phyloP scores from a whole-genome alignment of 1,139 yeast genomes.

The Yamadazyma oceani region DNA sequence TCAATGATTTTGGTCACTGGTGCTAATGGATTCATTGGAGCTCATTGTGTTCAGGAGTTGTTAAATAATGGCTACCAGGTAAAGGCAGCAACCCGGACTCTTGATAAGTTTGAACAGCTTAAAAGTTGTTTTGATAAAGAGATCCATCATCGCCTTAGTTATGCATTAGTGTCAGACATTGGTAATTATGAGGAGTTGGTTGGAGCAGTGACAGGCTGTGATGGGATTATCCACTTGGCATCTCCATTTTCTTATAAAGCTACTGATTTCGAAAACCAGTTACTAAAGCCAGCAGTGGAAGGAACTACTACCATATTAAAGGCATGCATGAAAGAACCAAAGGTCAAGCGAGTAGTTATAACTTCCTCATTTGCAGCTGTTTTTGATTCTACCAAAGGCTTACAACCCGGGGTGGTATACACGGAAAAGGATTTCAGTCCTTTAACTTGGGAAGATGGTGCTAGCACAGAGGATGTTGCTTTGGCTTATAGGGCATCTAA shows the following conservation, averaged over 20 bases:
- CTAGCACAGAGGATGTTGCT: slow-evolving; percentile 22
- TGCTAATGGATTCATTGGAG: slow-evolving; percentile 40
- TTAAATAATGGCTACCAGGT: slow-evolving; percentile 47
- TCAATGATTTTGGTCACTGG: slow-evolving; percentile 31
- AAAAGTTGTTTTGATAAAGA: slow-evolving; percentile 22
- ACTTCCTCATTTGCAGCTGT: slow-evolving; percentile 29
- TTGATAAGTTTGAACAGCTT: slow-evolving; percentile 46
- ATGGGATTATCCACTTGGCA: slow-evolving; percentile 52
- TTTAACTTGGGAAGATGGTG: slow-evolving; percentile 34
- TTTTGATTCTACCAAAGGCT: slow-evolving; percentile 13
- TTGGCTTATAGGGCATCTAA: slow-evolving; percentile 35
- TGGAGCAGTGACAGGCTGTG: slow-evolving; percentile 43
- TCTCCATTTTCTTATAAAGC: slow-evolving; percentile 25
- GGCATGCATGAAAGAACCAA: slow-evolving; percentile 22
- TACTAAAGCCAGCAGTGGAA: slow-evolving; percentile 19
- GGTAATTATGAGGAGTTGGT: slow-evolving; percentile 51
- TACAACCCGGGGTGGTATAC: slow-evolving; percentile 12
- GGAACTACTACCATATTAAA: slow-evolving; percentile 25
- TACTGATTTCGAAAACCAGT: slow-evolving; percentile 18
- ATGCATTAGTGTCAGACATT: slow-evolving; percentile 54
- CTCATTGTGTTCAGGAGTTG: slow-evolving; percentile 28
- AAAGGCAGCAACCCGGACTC: slow-evolving; percentile 58
- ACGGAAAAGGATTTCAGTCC: slow-evolving; percentile 41
- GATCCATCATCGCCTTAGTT: slow-evolving; percentile 30
- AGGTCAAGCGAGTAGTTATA: slow-evolving; percentile 24